phyloP scores from a whole-genome alignment of 768 basidiomycete genomes.

The Phallus indusiatus region DNA sequence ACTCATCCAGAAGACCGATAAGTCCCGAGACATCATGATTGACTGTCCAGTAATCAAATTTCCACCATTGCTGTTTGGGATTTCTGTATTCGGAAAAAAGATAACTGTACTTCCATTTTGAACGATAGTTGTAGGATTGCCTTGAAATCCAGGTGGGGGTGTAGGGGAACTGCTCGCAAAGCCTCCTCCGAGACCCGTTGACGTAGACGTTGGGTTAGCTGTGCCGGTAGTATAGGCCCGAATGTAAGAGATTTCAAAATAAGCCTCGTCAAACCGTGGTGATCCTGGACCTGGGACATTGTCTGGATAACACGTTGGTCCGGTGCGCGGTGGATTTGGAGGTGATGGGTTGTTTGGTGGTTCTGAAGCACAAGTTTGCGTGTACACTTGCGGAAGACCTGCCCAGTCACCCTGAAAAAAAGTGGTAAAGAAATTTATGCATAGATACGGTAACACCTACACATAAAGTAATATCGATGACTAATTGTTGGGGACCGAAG shows the following conservation, averaged over 20 bases:
- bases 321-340: background rate
- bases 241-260: constrained; percentile 60
- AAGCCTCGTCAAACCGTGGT: constrained; percentile 47
- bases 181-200: constrained; percentile 4
- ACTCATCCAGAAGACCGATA: too few species aligned
- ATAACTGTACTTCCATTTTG: background rate
- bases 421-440: background rate
- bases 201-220: constrained; percentile 15
- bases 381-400: constrained; percentile 35
- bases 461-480: constrained; percentile 48
- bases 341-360: constrained; percentile 7
- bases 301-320: constrained; percentile 34
- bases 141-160: background rate
- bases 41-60: too few species aligned
- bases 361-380: constrained; percentile 27
- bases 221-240: constrained; percentile 42
- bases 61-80: background rate
- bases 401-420: constrained; percentile 23
- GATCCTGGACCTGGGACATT: constrained; percentile 46
- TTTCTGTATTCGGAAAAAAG: background rate
- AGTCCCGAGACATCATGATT: too few species aligned
- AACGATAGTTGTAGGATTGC: background rate
- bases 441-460: constrained; percentile 33
- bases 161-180: too few species aligned
- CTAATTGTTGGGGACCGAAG: constrained; percentile 40